These are phyloP conservation scores for Plasmodium sp. DNA, from an alignment of 169 alveolate species.

Conservation along the genomic window DNA sequence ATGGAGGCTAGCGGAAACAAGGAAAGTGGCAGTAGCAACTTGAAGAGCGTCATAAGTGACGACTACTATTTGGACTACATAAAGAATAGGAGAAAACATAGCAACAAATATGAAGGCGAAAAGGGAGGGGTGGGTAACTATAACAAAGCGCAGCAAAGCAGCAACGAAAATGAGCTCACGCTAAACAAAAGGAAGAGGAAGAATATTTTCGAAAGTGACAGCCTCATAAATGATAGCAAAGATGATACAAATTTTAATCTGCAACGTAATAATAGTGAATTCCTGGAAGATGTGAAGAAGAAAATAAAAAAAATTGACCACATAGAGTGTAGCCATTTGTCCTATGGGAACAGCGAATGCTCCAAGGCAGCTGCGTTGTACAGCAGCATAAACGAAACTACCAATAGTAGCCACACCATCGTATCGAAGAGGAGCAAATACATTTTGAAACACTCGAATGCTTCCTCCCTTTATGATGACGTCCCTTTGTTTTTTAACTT, in stretches of 20 bases:
- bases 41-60: constrained; percentile 13
- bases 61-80: constrained; percentile 14
- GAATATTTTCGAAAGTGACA: constrained; percentile 23
- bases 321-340: constrained; percentile 25
- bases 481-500: constrained; percentile 64
- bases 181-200: constrained; percentile 27
- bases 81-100: not conserved
- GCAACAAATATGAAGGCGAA: not conserved
- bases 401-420: constrained; percentile 63
- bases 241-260: not conserved
- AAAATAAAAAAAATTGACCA: not conserved
- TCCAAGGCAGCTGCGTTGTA: constrained; percentile 35
- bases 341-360: constrained; percentile 38
- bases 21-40: not conserved
- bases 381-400: constrained; percentile 68
- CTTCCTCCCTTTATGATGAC: constrained; percentile 55
- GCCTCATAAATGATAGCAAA: constrained; percentile 1
- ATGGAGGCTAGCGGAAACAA: not conserved
- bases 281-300: not conserved
- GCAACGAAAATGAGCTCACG: not conserved
- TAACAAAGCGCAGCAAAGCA: not conserved
- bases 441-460: constrained; percentile 46
- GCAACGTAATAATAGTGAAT: not conserved
- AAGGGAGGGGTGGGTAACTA: not conserved
- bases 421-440: constrained; percentile 72